These are phyloP conservation scores for Crithidia fasciculata DNA, from an alignment of 208 protist genomes.

Conservation along the genomic window DNA sequence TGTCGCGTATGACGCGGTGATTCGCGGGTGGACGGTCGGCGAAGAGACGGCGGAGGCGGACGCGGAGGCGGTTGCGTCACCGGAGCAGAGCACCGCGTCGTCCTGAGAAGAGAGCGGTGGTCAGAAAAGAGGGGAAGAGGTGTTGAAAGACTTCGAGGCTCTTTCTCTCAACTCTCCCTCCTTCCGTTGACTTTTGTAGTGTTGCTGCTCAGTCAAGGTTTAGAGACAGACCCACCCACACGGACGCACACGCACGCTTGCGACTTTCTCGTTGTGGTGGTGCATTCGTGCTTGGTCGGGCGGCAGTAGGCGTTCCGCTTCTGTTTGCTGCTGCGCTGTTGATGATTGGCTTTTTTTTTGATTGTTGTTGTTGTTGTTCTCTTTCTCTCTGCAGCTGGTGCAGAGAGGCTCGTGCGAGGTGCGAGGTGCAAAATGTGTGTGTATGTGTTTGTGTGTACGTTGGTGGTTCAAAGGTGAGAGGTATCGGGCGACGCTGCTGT, in stretches of 20 bases:
- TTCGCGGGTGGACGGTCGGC: conserved; percentile 65
- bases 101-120: not conserved
- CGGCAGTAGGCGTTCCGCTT: too few species aligned
- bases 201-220: too few species aligned
- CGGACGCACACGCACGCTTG: too few species aligned
- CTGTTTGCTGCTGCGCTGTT: not conserved
- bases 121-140: too few species aligned
- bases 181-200: too few species aligned
- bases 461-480: not conserved
- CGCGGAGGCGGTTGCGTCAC: not conserved
- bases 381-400: not conserved
- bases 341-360: not conserved
- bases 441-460: not conserved
- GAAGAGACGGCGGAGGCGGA: conserved; percentile 16
- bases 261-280: too few species aligned
- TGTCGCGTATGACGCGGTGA: conserved; percentile 72
- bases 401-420: too few species aligned
- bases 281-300: too few species aligned
- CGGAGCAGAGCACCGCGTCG: not conserved
- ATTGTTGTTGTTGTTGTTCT: not conserved
- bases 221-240: too few species aligned
- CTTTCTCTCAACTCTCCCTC: too few species aligned
- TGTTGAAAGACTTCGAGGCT: too few species aligned
- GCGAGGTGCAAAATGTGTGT: too few species aligned
- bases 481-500: not conserved